Evolutionary conservation across 2,329 filamentous ascomycete genomes (phyloP).

Genomic region (Arthrobotrys megalospora): DNA sequence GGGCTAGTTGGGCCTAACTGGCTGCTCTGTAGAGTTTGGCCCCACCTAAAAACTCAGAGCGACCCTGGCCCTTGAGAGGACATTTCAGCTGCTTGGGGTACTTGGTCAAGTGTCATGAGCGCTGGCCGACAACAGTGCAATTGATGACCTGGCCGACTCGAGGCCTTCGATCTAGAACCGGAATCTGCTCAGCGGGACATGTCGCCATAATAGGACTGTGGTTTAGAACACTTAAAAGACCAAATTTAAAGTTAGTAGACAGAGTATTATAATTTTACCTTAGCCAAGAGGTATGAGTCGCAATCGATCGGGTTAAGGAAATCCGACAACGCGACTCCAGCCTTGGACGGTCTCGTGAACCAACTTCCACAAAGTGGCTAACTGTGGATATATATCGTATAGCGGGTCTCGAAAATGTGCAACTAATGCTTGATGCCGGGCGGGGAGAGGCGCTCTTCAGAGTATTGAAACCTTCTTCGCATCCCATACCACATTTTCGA

Average conservation of each 20-base stretch:
- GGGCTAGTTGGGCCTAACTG: background rate
- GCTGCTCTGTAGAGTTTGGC: background rate
- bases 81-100: background rate
- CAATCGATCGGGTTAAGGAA: no score
- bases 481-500: background rate
- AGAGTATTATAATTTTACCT: no score
- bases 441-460: background rate
- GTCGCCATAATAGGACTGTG: background rate
- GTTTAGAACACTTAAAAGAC: no score
- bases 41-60: slow-evolving; percentile 3
- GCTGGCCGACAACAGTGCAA: no score
- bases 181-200: background rate
- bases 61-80: background rate
- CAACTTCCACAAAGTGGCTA: no score
- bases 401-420: no score
- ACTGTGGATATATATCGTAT: background rate
- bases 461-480: background rate
- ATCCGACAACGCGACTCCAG: background rate
- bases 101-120: background rate
- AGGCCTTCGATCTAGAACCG: slow-evolving; percentile 7
- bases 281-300: no score
- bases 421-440: background rate
- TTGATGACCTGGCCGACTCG: background rate
- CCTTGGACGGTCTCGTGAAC: no score
- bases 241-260: no score